Conservation (phyloP, 495 filamentous ascomycete genomes). For the Annulohypoxylon moriforme region DNA sequence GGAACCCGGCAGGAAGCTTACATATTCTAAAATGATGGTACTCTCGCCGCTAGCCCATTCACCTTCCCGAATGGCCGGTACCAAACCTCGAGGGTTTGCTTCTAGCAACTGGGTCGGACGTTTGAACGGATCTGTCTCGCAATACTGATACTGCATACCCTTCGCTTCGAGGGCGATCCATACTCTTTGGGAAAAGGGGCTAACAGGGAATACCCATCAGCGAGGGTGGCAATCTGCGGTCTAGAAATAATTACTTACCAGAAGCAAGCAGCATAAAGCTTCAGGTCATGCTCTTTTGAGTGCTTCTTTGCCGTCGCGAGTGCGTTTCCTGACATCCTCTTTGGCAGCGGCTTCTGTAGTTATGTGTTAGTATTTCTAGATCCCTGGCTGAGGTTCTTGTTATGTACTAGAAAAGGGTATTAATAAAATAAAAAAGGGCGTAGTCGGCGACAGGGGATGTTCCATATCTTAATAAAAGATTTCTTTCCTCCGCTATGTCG, state of each 20-base stretch:
- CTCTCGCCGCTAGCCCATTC: slow-evolving; percentile 92
- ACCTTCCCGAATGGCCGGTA: slow-evolving; percentile 84
- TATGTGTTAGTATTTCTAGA: slow-evolving; percentile 15
- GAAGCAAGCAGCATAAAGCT: slow-evolving; percentile 90
- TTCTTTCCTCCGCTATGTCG: slow-evolving; percentile 18
- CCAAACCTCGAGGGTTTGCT: slow-evolving; percentile 88
- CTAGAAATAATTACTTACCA: slow-evolving; percentile 68
- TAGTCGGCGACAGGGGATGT: slow-evolving; percentile 7
- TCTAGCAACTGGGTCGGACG: slow-evolving; percentile 76
- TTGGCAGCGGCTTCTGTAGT: slow-evolving; percentile 75
- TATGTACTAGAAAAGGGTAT: neutral
- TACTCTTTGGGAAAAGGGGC: slow-evolving; percentile 86
- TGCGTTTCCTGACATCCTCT: slow-evolving; percentile 84
- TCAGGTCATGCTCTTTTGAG: slow-evolving; percentile 75
- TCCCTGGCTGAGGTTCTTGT: neutral
- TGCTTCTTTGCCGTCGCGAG: slow-evolving; percentile 78
- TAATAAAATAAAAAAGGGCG: slow-evolving; percentile 1
- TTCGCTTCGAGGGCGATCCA: slow-evolving; percentile 97
- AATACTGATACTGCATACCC: slow-evolving; percentile 86
- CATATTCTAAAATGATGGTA: slow-evolving; percentile 90
- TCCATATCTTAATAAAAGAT: slow-evolving; percentile 8
- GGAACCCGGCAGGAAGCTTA: slow-evolving; percentile 49
- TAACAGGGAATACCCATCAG: slow-evolving; percentile 35
- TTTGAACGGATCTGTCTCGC: slow-evolving; percentile 88
- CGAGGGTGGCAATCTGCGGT: neutral